A percentile compares a stretch with the other conserved stretches of the same genome.
These are phyloP conservation scores for Plantago lanceolata DNA, from an alignment of 305 asterid species.

Conservation along the genomic window DNA sequence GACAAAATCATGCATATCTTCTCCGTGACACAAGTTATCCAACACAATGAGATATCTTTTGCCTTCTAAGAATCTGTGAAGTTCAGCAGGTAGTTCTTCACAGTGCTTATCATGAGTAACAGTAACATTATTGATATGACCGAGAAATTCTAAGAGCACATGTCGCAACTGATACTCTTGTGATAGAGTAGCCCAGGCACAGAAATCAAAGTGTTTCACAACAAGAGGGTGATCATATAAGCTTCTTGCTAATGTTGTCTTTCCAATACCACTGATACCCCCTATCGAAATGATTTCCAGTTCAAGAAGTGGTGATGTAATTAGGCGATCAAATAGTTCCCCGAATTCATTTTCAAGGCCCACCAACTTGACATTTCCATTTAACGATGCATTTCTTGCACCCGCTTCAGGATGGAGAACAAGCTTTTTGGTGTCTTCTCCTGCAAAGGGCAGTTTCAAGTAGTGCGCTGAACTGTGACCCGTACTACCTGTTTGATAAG, in stretches of 20 bases:
- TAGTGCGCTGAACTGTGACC: not conserved
- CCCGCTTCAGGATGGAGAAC: not conserved
- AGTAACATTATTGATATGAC: not conserved
- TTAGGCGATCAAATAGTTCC: not conserved
- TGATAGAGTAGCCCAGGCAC: not conserved
- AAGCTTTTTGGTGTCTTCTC: too few species aligned
- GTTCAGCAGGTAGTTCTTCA: not conserved
- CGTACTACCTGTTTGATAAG: not conserved
- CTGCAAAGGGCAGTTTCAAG: too few species aligned
- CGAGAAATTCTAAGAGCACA: not conserved
- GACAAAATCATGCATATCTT: too few species aligned
- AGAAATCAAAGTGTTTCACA: too few species aligned
- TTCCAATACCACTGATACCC: not conserved
- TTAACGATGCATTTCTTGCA: not conserved
- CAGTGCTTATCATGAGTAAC: not conserved
- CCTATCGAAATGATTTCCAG: too few species aligned
- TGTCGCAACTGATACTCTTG: not conserved
- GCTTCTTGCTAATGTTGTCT: too few species aligned
- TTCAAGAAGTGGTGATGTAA: too few species aligned
- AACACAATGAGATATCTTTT: not conserved
- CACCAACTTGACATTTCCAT: not conserved
- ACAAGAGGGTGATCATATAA: too few species aligned
- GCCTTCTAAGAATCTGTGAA: not conserved
- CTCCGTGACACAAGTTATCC: not conserved
- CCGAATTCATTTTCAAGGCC: not conserved